Base-by-base conservation (phyloP, 768 basidiomycete genomes). In the Clitopilus hobsonii region DNA sequence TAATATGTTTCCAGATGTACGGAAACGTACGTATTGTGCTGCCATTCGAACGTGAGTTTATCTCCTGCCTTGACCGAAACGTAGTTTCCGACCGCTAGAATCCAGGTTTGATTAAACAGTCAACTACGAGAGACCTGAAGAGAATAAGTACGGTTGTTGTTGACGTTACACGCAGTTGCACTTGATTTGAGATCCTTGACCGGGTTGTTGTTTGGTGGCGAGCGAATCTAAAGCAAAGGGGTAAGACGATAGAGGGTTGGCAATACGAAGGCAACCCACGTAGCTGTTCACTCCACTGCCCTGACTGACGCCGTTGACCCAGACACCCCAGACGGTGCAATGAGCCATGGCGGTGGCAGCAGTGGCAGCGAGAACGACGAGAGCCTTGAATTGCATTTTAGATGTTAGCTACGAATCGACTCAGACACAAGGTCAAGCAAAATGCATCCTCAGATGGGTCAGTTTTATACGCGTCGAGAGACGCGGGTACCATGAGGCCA, bases 221-320 rank as follows among this genome's bases (percentile, higher is more conserved):
- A 71, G 27, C 71, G 71, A 52, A 73, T 66, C 71, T 72, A 54
- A 3, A 41, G n/a, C 16, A 47, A 56, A 36, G 11, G 11, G 14
- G 16, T 51, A 6, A 14, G 49, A 10, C 11, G n/a, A 27, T 45
- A 22, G 24, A 14, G 6, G 52, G 49, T 4, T 38, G 11, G n/a
- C n/a, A n/a, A 3, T 0, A 20, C 41, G 10, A 20, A 45, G 41
- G 22, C 16, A 45, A 65, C 67, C 6, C 28, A 67, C 68, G 52
- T 71, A 73, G 51, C 50, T 51, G 55, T 67, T 67, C 49, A 64
- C 60, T 30, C 71, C 69, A 56, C 67, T 65, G 27, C 71, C 72
- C 56, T 73, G 71, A 52, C 69, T 66, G 38, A 69, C 67, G 24
- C 66, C 70, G 54, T 73, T 72, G 49, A 73, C 65, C 71, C 70